phyloP scores from a whole-genome alignment of 257 asterid genomes.

The Lantana camara region DNA sequence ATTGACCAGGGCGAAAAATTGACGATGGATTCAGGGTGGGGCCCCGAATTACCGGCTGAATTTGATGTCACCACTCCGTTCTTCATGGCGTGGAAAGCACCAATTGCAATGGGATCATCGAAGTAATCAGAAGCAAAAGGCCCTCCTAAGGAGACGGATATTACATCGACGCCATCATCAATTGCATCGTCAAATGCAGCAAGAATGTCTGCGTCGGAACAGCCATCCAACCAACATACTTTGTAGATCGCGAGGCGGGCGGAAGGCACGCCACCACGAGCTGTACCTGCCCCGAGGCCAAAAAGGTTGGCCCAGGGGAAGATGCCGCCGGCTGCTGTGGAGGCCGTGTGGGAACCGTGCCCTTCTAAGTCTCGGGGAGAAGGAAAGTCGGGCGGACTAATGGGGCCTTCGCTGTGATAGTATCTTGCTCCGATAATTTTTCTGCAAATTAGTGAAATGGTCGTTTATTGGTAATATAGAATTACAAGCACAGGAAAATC shows the following conservation, averaged over 20 bases:
- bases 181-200: conserved; percentile 54
- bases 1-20: conserved; percentile 48
- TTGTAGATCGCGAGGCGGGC: conserved; percentile 61
- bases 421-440: conserved; percentile 67
- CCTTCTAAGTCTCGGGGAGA: conserved; percentile 65
- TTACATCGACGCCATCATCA: conserved; percentile 47
- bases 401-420: conserved; percentile 40
- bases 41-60: conserved; percentile 48
- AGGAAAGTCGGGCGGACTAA: conserved; percentile 28
- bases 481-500: too few relatives aligned
- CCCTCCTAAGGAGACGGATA: conserved; percentile 44
- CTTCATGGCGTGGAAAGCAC: conserved; percentile 51
- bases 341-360: conserved; percentile 65
- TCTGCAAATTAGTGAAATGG: too few relatives aligned
- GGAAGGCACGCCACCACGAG: conserved; percentile 64
- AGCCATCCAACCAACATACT: conserved; percentile 57
- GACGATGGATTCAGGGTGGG: conserved; percentile 22
- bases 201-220: conserved; percentile 47
- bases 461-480: too few relatives aligned
- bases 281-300: conserved; percentile 48
- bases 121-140: conserved; percentile 31
- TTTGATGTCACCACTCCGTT: conserved; percentile 45
- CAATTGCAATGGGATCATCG: conserved; percentile 46
- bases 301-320: conserved; percentile 45
- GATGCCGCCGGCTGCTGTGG: conserved; percentile 48